These are phyloP conservation scores for Fragilaria crotonensis DNA, from an alignment of 108 stramenopile species.

Conservation along the genomic window DNA sequence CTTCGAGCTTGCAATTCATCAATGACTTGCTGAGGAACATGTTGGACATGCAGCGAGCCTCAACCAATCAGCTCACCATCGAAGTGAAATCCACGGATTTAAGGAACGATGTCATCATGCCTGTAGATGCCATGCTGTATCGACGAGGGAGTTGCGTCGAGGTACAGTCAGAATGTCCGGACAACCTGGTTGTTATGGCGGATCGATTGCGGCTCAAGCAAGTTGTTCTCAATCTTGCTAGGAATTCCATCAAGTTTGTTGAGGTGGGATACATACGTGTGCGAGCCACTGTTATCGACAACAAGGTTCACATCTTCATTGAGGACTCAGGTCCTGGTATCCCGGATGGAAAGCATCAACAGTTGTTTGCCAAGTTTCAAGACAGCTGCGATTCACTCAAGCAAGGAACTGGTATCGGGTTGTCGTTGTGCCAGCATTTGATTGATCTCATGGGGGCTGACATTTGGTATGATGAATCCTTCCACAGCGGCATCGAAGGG, in stretches of 20 bases:
- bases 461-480: conserved; percentile 31
- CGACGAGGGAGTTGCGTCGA: conserved; percentile 7
- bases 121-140: conserved; percentile 22
- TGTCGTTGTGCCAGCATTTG: conserved; percentile 39
- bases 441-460: conserved; percentile 43
- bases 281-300: conserved; percentile 13
- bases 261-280: conserved; percentile 44
- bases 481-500: conserved; percentile 36
- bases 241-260: conserved; percentile 43
- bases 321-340: conserved; percentile 52
- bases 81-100: conserved; percentile 26
- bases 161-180: conserved; percentile 26
- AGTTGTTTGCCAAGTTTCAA: conserved; percentile 38
- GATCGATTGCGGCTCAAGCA: conserved; percentile 48
- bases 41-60: conserved; percentile 39
- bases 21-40: conserved; percentile 40
- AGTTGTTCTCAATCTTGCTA: conserved; percentile 38
- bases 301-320: conserved; percentile 13
- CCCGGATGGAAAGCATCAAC: conserved; percentile 26
- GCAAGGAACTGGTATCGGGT: conserved; percentile 48
- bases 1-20: conserved; percentile 29
- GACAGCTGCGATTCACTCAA: conserved; percentile 32
- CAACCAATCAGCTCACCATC: conserved; percentile 27
- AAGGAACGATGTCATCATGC: conserved; percentile 37
- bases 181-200: conserved; percentile 26